These are phyloP conservation scores for Neurospora intermedia DNA, from an alignment of 495 filamentous ascomycete genomes.

Conservation along the genomic window DNA sequence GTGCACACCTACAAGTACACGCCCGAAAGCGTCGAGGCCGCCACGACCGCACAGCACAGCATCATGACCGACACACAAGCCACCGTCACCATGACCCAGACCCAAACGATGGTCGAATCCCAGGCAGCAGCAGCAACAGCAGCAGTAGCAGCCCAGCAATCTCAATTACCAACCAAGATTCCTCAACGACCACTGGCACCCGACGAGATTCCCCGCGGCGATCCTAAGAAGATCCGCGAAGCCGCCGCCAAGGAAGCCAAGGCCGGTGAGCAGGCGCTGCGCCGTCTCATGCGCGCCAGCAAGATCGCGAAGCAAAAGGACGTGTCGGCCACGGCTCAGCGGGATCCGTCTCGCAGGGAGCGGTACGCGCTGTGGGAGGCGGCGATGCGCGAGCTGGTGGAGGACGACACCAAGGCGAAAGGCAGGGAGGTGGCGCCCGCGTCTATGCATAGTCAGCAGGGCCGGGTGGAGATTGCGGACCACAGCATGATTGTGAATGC, in stretches of 20 bases:
- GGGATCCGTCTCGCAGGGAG: conserved; percentile 20
- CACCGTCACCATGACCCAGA: background rate
- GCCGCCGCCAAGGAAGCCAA: conserved; percentile 35
- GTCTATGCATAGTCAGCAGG: conserved; percentile 29
- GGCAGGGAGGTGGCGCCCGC: conserved; percentile 60
- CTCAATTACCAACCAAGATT: conserved; percentile 1
- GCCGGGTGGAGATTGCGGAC: conserved; percentile 33
- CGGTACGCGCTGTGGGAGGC: conserved; percentile 33
- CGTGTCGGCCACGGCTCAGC: conserved; percentile 28
- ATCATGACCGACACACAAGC: conserved; percentile 1
- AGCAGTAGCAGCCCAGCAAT: conserved; percentile 3
- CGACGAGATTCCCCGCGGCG: conserved; percentile 22
- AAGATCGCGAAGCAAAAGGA: conserved; percentile 40
- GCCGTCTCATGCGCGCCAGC: conserved; percentile 33
- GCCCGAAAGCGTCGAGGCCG: conserved; percentile 20
- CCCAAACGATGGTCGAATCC: background rate
- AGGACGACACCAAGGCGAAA: conserved; percentile 43
- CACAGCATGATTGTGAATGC: conserved; percentile 39
- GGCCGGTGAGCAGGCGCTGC: conserved; percentile 34
- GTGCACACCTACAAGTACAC: conserved; percentile 38
- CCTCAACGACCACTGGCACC: conserved; percentile 18
- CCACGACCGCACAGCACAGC: conserved; percentile 15
- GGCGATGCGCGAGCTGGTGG: conserved; percentile 31
- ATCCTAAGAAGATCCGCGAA: conserved; percentile 30
- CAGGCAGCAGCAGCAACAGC: background rate